A percentile compares a stretch with the other conserved stretches of the same genome.
These are phyloP conservation scores for Lichtheimia corymbifera DNA, from an alignment of 371 early-diverging fungal species.

Conservation along the genomic window DNA sequence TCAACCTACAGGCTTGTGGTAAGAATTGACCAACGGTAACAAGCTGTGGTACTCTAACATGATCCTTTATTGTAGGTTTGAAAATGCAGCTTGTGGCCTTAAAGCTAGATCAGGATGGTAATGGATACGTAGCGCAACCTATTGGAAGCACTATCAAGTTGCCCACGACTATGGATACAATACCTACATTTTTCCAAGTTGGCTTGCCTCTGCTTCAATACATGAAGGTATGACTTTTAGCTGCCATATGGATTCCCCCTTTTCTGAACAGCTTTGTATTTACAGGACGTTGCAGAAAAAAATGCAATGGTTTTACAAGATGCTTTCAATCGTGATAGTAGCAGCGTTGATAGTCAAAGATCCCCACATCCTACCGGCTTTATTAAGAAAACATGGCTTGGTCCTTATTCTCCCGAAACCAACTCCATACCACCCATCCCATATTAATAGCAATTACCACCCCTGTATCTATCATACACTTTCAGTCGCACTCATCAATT, in stretches of 20 bases:
- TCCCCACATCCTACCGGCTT: neutral
- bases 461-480: too few species aligned
- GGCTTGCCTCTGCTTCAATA: neutral
- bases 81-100: neutral
- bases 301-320: neutral
- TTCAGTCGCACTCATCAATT: too few species aligned
- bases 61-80: neutral
- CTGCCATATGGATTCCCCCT: neutral
- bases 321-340: neutral
- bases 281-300: neutral
- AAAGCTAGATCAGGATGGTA: neutral
- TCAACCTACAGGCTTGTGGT: constrained; percentile 1
- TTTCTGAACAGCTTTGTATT: too few species aligned
- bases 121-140: neutral
- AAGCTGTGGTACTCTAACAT: neutral
- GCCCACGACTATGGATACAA: neutral
- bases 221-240: neutral
- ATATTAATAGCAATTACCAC: neutral
- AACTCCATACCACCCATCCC: neutral
- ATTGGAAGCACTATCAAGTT: neutral
- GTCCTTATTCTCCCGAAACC: neutral
- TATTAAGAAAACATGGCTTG: neutral
- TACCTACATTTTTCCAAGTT: neutral
- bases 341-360: neutral
- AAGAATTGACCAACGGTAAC: neutral